Evolutionary conservation across 305 asterid species (phyloP).

Genomic region (Ilex paraguariensis): DNA sequence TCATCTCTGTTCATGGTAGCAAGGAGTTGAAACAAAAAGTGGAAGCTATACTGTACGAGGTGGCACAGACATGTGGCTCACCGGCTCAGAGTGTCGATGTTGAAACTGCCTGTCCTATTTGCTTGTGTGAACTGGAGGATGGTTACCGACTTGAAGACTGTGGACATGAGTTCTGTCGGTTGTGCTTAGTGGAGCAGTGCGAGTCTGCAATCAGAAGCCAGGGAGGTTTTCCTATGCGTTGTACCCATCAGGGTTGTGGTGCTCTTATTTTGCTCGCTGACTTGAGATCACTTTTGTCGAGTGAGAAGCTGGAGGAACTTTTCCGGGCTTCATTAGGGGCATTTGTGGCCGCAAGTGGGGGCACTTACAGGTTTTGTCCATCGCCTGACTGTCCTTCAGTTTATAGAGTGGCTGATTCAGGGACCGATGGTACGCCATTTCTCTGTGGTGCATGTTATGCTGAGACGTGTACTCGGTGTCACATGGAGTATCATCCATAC

Average conservation of each 20-base stretch:
- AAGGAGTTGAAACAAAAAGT: slow-evolving; percentile 68
- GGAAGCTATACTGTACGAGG: slow-evolving; percentile 41
- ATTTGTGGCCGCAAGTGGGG: slow-evolving; percentile 63
- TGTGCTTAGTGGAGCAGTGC: slow-evolving; percentile 78
- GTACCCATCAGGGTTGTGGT: slow-evolving; percentile 49
- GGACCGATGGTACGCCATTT: slow-evolving; percentile 26
- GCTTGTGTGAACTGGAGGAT: slow-evolving; percentile 74
- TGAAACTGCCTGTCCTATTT: slow-evolving; percentile 56
- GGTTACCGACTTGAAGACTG: slow-evolving; percentile 65
- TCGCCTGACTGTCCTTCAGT: slow-evolving; percentile 93
- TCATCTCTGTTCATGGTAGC: slow-evolving; percentile 46
- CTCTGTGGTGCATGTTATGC: slow-evolving; percentile 63
- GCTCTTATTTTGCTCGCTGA: slow-evolving; percentile 50
- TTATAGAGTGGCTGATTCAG: slow-evolving; percentile 43
- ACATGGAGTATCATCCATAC: slow-evolving; percentile 70
- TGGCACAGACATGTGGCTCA: slow-evolving; percentile 35
- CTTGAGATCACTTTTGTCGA: slow-evolving; percentile 43
- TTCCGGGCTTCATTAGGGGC: slow-evolving; percentile 72
- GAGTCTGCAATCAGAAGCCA: slow-evolving; percentile 61
- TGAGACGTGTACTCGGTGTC: slow-evolving; percentile 90
- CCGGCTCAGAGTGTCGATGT: slow-evolving; percentile 20
- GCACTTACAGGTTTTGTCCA: slow-evolving; percentile 70
- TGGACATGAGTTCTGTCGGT: slow-evolving; percentile 60
- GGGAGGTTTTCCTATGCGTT: slow-evolving; percentile 64
- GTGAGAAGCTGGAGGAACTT: slow-evolving; percentile 73